Conservation (phyloP, 2,329 filamentous ascomycete genomes). For the Apiospora rasikravindrae region DNA sequence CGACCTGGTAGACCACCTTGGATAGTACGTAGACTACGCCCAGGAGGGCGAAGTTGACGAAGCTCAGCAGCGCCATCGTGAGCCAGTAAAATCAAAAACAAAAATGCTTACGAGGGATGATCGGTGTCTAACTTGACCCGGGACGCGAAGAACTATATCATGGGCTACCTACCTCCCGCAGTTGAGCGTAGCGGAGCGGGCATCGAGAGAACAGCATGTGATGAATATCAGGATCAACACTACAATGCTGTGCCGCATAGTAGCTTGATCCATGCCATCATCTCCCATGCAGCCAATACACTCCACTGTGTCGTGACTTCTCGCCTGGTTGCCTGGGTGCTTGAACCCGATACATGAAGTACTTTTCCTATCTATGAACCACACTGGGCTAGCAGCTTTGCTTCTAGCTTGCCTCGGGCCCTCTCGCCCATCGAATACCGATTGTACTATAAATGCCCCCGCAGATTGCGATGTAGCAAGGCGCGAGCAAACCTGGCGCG, state of each 20-base stretch:
- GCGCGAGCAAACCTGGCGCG: background rate
- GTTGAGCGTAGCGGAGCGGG: background rate
- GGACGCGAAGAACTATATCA: background rate
- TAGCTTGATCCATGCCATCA: constrained; percentile 6
- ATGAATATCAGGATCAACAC: background rate
- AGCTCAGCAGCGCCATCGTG: constrained; percentile 42
- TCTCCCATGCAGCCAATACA: background rate
- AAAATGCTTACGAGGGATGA: background rate
- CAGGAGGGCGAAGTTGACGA: constrained; percentile 40
- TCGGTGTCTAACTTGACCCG: background rate
- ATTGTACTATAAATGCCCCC: background rate
- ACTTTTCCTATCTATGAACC: background rate
- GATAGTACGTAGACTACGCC: constrained; percentile 40
- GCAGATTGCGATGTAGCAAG: constrained; percentile 5
- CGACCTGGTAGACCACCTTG: constrained; percentile 49
- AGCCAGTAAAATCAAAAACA: background rate
- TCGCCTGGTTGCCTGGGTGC: background rate
- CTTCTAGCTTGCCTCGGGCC: too few species aligned
- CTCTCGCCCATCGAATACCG: background rate
- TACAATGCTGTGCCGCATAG: background rate
- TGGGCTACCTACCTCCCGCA: background rate
- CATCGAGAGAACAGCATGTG: background rate
- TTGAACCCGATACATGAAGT: background rate
- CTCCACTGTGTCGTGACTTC: background rate
- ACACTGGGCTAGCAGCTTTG: background rate